Evolutionary conservation across 2,329 filamentous ascomycete species (phyloP).

Genomic region (Sporothrix euskadiensis): DNA sequence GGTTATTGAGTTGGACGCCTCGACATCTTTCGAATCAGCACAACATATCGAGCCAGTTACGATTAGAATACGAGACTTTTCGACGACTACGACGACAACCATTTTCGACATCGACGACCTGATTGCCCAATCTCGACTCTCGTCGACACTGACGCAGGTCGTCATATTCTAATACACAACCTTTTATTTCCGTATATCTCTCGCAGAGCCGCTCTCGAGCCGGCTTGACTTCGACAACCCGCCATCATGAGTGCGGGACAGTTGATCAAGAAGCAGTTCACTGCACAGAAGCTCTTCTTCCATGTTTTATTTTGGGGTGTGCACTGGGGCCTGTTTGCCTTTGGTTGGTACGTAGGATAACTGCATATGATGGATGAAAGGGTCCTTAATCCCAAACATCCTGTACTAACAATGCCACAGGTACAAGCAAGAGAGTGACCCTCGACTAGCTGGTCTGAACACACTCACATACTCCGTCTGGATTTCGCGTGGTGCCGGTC

Average conservation of each 20-base stretch:
- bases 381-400: background rate
- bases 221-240: slow-evolving; percentile 33
- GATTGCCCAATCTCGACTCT: slow-evolving; percentile 15
- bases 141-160: slow-evolving; percentile 53
- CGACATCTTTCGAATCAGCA: slow-evolving; percentile 14
- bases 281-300: slow-evolving; percentile 71
- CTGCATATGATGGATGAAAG: background rate
- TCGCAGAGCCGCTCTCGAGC: background rate
- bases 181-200: background rate
- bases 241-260: slow-evolving; percentile 45
- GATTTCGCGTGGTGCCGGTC: slow-evolving; percentile 89
- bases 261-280: slow-evolving; percentile 65
- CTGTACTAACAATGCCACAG: slow-evolving; percentile 49
- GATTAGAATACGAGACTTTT: background rate
- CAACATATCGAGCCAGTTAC: background rate
- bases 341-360: slow-evolving; percentile 69
- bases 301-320: slow-evolving; percentile 78
- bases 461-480: slow-evolving; percentile 84
- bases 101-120: slow-evolving; percentile 12
- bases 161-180: slow-evolving; percentile 47
- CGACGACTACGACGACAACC: slow-evolving; percentile 16
- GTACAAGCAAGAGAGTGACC: slow-evolving; percentile 73
- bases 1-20: slow-evolving; percentile 2
- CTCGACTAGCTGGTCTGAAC: slow-evolving; percentile 74
- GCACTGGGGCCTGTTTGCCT: slow-evolving; percentile 76